phyloP scores from a whole-genome alignment of 1,139 yeast genomes.

The Tardiomyces depauwii region DNA sequence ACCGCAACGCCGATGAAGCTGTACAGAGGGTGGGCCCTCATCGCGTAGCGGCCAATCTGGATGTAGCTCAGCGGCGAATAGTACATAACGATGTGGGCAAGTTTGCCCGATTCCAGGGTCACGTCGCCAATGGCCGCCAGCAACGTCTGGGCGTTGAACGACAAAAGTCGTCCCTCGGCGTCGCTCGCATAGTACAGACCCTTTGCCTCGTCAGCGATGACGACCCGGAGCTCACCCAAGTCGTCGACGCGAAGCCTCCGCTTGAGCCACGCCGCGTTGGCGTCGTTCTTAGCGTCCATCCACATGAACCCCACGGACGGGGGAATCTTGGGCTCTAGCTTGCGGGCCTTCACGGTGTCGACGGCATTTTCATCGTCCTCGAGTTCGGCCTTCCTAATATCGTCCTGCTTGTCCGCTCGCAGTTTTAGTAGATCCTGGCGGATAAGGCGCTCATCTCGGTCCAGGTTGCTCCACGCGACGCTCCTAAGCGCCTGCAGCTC shows the following conservation, averaged over 20 bases:
- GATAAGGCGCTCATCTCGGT: slow-evolving; percentile 15
- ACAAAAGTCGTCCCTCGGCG: not conserved
- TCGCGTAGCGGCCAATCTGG: not conserved
- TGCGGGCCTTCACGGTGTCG: slow-evolving; percentile 20
- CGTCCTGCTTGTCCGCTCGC: slow-evolving; percentile 24
- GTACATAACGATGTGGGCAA: not conserved
- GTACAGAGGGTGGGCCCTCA: not conserved
- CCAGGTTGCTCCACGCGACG: slow-evolving; percentile 20
- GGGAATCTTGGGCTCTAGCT: slow-evolving; percentile 16
- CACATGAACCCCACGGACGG: slow-evolving; percentile 27
- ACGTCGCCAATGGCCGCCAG: not conserved
- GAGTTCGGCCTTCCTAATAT: slow-evolving; percentile 25
- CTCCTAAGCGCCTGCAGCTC: slow-evolving; percentile 22
- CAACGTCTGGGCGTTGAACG: not conserved
- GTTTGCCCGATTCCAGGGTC: not conserved
- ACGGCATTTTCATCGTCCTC: slow-evolving; percentile 23
- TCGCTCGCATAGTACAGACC: slow-evolving; percentile 11
- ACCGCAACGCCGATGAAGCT: not conserved
- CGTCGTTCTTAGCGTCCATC: slow-evolving; percentile 21
- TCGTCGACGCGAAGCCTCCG: slow-evolving; percentile 9
- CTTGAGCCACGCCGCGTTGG: slow-evolving; percentile 18
- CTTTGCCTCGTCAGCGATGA: slow-evolving; percentile 21
- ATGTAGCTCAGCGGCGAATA: not conserved
- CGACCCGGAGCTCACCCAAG: slow-evolving; percentile 14
- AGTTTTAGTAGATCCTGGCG: slow-evolving; percentile 18